Evolutionary conservation across 2,329 filamentous ascomycete species (phyloP), one percentile per base, ranked within the genome.

Genomic region (Annulohypoxylon truncatum): DNA sequence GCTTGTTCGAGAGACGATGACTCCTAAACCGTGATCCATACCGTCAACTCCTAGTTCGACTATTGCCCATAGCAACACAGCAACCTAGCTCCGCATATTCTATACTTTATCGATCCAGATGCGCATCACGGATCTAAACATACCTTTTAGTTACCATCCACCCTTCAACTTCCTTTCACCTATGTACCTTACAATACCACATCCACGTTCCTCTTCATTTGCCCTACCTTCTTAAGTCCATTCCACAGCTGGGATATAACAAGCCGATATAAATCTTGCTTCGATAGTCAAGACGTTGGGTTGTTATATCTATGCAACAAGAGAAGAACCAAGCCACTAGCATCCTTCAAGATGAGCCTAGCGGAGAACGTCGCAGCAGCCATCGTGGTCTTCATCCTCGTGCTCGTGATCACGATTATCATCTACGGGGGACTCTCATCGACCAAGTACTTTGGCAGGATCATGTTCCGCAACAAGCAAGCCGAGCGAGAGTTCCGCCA

Each of bases 301-400:
- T 18, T 9, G 2, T 24, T 31, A 2, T n/a, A 18, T 35, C 6
- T 22, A 54, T 22, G 10, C 56, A 53, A 20, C 12, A 12, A 15
- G 24, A 20, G 22, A 40, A 18, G 2, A 5, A 35, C 42, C 10
- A 47, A 33, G 4, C n/a, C 24, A 62, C n/a, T 8, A 15, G 60
- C 10, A 44, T 61, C 61, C 50, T 2, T 26, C 8, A 54, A 53
- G 18, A 70, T 72, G 68, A 6, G 42, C 56, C 7, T 29, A 47
- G 7, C 55, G 31, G 61, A 56, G 1, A 76, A 76, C 67, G 69
- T 71, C 2, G 69, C 65, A 9, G 73, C 79, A 58, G 74, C 72
- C 18, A 35, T 79, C 6, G 63, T 74, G 1, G 64, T 80, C 20
- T 38, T 77, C 40, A 57, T 76, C 56, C 33, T 78, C 15, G 47